Evolutionary conservation across 768 basidiomycete genomes (phyloP).

Genomic region (Xanthoconium stramineum): DNA sequence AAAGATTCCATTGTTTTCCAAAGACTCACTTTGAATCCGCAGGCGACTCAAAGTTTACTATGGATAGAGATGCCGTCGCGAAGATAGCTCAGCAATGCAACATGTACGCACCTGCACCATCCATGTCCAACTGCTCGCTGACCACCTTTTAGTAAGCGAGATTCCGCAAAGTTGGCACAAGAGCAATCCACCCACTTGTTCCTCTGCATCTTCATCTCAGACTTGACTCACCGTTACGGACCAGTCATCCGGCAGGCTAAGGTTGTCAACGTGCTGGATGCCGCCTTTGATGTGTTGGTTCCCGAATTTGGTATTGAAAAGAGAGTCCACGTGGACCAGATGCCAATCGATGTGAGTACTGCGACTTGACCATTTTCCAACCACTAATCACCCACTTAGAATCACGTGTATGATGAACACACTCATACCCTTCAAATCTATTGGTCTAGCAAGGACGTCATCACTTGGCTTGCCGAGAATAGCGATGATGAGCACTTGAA

Average conservation of each 20-base stretch:
- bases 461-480: constrained; percentile 92
- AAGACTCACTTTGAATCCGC: constrained; percentile 3
- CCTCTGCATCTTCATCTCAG: constrained; percentile 91
- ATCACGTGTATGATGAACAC: constrained; percentile 96
- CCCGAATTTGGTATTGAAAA: constrained; percentile 99
- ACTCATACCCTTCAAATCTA: constrained; percentile 89
- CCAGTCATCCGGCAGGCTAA: constrained; percentile 94
- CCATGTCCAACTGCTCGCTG: neutral
- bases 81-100: constrained; percentile 99
- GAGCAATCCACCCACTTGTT: constrained; percentile 96
- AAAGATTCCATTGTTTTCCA: neutral
- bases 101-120: constrained; percentile 54
- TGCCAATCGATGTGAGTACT: constrained; percentile 87
- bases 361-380: neutral
- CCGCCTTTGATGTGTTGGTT: constrained; percentile 94
- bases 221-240: constrained; percentile 91
- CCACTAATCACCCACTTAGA: constrained; percentile 47
- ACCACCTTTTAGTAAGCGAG: constrained; percentile 63
- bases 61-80: constrained; percentile 97
- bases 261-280: constrained; percentile 94
- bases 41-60: constrained; percentile 87
- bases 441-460: constrained; percentile 93
- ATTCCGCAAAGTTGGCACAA: constrained; percentile 88
- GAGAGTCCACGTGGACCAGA: constrained; percentile 96
- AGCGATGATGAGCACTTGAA: constrained; percentile 94